These are phyloP conservation scores for Sphaceloma murrayae DNA, from an alignment of 2,329 filamentous ascomycete species.

Conservation along the genomic window DNA sequence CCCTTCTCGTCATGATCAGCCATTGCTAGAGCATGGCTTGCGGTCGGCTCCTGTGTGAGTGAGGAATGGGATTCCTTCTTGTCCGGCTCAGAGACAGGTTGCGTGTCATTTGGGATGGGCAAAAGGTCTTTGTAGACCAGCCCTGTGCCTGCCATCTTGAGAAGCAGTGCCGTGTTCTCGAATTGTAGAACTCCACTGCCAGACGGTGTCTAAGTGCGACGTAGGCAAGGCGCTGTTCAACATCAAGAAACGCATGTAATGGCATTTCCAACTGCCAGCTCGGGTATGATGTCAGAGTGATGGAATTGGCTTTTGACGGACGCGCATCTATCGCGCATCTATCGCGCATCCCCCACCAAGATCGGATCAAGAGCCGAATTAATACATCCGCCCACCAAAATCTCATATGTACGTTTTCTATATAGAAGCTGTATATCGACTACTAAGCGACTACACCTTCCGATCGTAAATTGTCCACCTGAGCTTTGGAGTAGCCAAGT, in stretches of 20 bases:
- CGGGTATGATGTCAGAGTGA: constrained; percentile 10
- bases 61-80: constrained; percentile 26
- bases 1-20: constrained; percentile 40
- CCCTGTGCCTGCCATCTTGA: constrained; percentile 15
- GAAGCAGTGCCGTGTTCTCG: background rate
- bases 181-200: too few species aligned
- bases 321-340: too few species aligned
- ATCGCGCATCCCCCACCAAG: constrained; percentile 12
- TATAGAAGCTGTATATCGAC: background rate
- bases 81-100: constrained; percentile 26
- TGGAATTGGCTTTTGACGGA: constrained; percentile 5
- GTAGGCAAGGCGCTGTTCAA: too few species aligned
- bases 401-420: background rate
- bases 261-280: background rate
- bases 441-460: constrained; percentile 57
- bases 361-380: too few species aligned
- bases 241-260: background rate
- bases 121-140: constrained; percentile 25
- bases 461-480: constrained; percentile 54
- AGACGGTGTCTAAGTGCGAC: too few species aligned
- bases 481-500: constrained; percentile 48
- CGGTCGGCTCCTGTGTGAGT: constrained; percentile 35
- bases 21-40: constrained; percentile 40
- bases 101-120: constrained; percentile 27
- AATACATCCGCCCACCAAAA: constrained; percentile 3